Evolutionary conservation across 176 grass and related monocot species (phyloP).

Genomic region (Bromus sterilis): DNA sequence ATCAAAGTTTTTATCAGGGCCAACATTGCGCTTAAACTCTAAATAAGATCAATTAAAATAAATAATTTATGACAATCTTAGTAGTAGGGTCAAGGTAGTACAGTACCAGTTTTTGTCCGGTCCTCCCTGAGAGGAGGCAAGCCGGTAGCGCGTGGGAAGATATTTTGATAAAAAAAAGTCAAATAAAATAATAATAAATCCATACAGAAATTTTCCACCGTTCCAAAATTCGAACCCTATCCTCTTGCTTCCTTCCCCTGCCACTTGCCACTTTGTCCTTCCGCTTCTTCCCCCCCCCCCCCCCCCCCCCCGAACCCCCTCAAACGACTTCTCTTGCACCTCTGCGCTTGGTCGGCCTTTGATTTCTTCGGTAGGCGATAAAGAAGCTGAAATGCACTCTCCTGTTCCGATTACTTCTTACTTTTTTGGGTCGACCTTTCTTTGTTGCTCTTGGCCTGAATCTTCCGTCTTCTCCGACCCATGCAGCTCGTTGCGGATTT

Average conservation of each 20-base stretch:
- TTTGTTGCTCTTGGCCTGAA: background rate
- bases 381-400: background rate
- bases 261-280: background rate
- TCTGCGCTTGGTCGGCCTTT: background rate
- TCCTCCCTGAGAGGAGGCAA: background rate
- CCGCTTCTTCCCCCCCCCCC: background rate
- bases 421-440: background rate
- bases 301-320: background rate
- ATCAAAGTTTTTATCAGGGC: too few relatives aligned
- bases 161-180: background rate
- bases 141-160: background rate
- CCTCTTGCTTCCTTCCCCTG: background rate
- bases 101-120: too few relatives aligned
- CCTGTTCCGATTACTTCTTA: background rate
- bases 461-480: background rate
- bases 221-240: conserved; percentile 3
- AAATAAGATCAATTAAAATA: too few relatives aligned
- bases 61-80: too few relatives aligned
- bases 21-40: too few relatives aligned
- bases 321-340: background rate
- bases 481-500: background rate
- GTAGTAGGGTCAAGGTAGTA: too few relatives aligned
- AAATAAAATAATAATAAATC: background rate
- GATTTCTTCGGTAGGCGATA: background rate
- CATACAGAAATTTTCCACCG: background rate